Evolutionary conservation across 2,329 filamentous ascomycete genomes (phyloP), one percentile per base, ranked within the genome.

Genomic region (Botrytis pseudocinerea): DNA sequence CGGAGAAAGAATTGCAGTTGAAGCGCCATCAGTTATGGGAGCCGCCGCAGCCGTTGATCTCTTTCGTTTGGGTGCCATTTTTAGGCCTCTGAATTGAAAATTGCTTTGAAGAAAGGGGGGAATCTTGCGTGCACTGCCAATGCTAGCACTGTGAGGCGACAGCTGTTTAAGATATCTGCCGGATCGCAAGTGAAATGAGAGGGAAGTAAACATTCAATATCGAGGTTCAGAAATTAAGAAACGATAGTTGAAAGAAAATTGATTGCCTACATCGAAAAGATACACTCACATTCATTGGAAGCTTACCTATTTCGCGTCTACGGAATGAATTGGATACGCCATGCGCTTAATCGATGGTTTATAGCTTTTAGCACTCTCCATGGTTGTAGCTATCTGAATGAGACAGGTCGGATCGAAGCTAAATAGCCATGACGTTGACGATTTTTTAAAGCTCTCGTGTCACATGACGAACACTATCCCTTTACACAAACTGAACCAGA

Each of bases 61-160:
- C 73, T 79, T 80, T 32, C 77, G 78, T 63, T 80, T 80, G 0
- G 77, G 78, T 73, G 77, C 76, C 79, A 80, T 80, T 59, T 68
- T 57, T 40, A 69, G 25, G 40, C 54, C 28, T 20, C 32, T 46
- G 46, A 44, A 9, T 38, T 25, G 32, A 46, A 25, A 68, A 59
- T 18, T 42, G n/a, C 7, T 22, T 42, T 8, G 42, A 25, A 18
- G 42, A 61, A 20, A 16, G 25, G 28, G n/a, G 22, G 18, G 16
- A 32, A 7, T 38, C 48, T 40, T 72, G n/a, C 46, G 60, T 59
- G n/a, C 18, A 46, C 51, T 28, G 14, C 62, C 20, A 22, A 48
- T 60, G 28, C 40, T 61, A 28, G 51, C 22, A 12, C 18, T 35
- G 22, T 28, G n/a, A 66, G 48, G 22, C 22, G 35, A 59, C 57